Evolutionary conservation across 208 protist genomes (phyloP), one percentile per base, ranked within the genome.

Genomic region (Trypanosoma brucei): DNA sequence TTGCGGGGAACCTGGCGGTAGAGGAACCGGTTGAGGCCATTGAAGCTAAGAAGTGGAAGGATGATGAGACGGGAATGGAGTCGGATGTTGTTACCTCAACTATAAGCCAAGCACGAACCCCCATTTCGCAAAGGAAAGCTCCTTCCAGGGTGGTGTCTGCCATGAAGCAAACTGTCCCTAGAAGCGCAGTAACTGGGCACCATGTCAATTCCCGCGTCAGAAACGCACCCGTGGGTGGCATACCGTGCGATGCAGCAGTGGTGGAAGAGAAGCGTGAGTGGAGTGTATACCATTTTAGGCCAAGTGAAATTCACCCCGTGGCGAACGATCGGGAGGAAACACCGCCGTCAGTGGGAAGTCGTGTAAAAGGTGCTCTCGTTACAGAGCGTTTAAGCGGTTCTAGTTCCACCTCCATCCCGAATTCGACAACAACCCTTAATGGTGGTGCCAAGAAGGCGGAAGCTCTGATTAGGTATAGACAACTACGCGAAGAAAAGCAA

Each of bases 401-500:
- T 44, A 14, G 33, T 51, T 40, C 14, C 8, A 7, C 59, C 3
- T n/a, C 14, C 1, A 30, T 35, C 11, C 39, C 31, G 44, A 63
- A 7, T n/a, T n/a, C 9, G 9, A 7, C 46, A 31, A 37, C 5
- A 2, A 5, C 33, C 36, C 3, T 6, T 44, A 31, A 38, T 8
- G 14, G n/a, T n/a, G 30, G 11, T 51, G 51, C n/a, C 55, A 37
- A 35, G 35, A 62, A 65, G 48, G 61, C 14, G n/a, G 77, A 76
- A 22, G 36, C 81, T 34, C 56, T 92, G 8, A 62, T 58, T 2
- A 74, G 86, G 58, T 78, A 86, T 70, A 54, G 66, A 40, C 72
- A 75, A 6, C 57, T 92, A 72, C 76, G 75, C 14, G 72, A 83
- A 36, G 77, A 83, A 48, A 92, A 92, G 56, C 71, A 66, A 46